Base-by-base conservation (phyloP, 345 rosid genomes). In the Toxicodendron radicans region DNA sequence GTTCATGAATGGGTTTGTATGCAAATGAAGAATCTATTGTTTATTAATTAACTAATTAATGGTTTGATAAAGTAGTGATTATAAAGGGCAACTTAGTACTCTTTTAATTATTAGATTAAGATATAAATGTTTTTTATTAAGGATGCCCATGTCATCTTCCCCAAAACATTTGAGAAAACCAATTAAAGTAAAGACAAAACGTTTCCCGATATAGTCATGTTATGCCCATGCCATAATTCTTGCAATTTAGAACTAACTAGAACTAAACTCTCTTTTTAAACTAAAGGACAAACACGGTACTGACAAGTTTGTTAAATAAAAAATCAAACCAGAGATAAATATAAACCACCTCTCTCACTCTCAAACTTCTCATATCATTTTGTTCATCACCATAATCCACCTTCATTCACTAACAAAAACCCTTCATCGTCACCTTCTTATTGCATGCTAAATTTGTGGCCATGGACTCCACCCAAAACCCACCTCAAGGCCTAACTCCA, bases 401-500 rank as follows among this genome's bases (percentile, higher is more conserved):
- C 51, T 46, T 12, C 16, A 46, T 46, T 46, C 51, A 12, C 51
- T 2, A 8, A 10, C 52, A 48, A 11, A 48, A 13, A 1, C 52
- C 52, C 52, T 11, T 51, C 54, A 16, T 4, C 16, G 2, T 4
- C 54, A 13, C 54, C 54, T 14, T 59, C 33, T 32, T n/a, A n/a
- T n/a, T 61, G 45, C 43, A 61, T 61, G 65, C 21, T 32, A 33
- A 24, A 5, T 13, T 20, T 1, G 5, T 38, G 52, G 14, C 3
- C 4, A 71, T 71, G 74, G 66, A 71, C 12, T 5, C 66, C 0
- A 46, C 33, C 69, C 75, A 54, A 32, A 17, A 72, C 27, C 79
- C 74, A 0, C 84, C 79, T 2, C 86, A 81, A 10, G 91, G 94
- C 51, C 87, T 93, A 32, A 85, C 86, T 43, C 69, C 71, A 2